These are phyloP conservation scores for Jatropha curcas DNA, from an alignment of 345 rosid species.

Conservation along the genomic window DNA sequence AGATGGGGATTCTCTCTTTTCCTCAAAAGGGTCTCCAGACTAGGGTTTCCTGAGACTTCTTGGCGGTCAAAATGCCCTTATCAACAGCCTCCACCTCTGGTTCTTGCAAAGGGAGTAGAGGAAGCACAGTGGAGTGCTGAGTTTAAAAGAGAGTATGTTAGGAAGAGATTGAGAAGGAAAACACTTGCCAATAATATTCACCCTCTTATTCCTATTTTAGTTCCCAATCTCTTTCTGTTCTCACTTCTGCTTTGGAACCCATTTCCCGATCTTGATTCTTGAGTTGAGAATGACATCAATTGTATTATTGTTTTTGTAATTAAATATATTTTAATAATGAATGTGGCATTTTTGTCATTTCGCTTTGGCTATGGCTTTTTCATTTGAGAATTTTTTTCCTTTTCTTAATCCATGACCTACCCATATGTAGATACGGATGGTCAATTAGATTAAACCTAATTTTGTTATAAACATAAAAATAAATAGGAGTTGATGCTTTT, in stretches of 20 bases:
- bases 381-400: not conserved
- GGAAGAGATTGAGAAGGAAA: conserved; percentile 60
- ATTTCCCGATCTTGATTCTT: conserved; percentile 28
- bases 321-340: not conserved
- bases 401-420: no score
- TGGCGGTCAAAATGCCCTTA: conserved; percentile 83
- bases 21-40: conserved; percentile 49
- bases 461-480: no score
- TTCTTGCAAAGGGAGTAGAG: conserved; percentile 64
- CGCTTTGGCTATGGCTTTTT: not conserved
- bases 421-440: no score
- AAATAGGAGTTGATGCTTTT: not conserved
- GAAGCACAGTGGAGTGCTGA: conserved; percentile 70
- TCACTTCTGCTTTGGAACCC: conserved; percentile 64
- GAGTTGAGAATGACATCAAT: no score
- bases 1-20: conserved; percentile 56
- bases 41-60: conserved; percentile 59
- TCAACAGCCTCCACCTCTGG: conserved; percentile 68
- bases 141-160: conserved; percentile 49
- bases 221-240: conserved; percentile 59
- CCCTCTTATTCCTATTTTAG: conserved; percentile 54
- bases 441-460: no score
- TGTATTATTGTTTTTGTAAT: not conserved
- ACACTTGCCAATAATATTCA: conserved; percentile 39
- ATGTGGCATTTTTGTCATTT: not conserved